Evolutionary conservation across 371 early-diverging fungal genomes (phyloP), one percentile per base, ranked within the genome.

Genomic region (Mucor mucedo): DNA sequence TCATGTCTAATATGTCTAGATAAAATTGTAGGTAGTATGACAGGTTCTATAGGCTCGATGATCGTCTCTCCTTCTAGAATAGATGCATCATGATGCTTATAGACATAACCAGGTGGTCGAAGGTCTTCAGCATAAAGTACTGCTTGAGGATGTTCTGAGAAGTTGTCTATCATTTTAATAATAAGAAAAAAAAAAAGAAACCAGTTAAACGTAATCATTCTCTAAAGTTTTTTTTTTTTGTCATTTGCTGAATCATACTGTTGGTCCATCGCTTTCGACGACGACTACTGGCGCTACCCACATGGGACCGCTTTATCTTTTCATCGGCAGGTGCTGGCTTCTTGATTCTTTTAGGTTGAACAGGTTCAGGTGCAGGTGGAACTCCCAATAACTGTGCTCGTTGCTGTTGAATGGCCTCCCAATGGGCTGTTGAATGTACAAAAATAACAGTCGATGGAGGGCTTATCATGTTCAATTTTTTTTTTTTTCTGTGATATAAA

Each of bases 271-370:
- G 65, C 14, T 77, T 60, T 52, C 72, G 57, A 50, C 75, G 60
- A 30, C 77, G 63, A 50, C 68, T 73, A 13, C 72, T 72, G 54
- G 73, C 77, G 60, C 69, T 77, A 5, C 77, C 77, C 49, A 66
- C 69, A 2, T 55, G 62, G 50, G 62, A 65, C 4, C 60, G 48
- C 3, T 54, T 63, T 21, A 57, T 58, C 14, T 50, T 50, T 13
- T 28, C 50, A 21, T 68, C 63, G 8, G 56, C 47, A 30, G 48
- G 21, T 3, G 52, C 10, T 21, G 52, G 39, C 8, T 44, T 35
- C 32, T 52, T 39, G 48, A 35, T 48, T 35, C 55, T 55, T 32
- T 40, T 40, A 42, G 28, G 8, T 2, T 28, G 32, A 11, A 38
- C 35, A n/a, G 16, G 52, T 39, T 33, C 50, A 13, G 33, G 40